These are phyloP conservation scores for Penicillium soppii DNA, from an alignment of 495 filamentous ascomycete species.

Conservation along the genomic window DNA sequence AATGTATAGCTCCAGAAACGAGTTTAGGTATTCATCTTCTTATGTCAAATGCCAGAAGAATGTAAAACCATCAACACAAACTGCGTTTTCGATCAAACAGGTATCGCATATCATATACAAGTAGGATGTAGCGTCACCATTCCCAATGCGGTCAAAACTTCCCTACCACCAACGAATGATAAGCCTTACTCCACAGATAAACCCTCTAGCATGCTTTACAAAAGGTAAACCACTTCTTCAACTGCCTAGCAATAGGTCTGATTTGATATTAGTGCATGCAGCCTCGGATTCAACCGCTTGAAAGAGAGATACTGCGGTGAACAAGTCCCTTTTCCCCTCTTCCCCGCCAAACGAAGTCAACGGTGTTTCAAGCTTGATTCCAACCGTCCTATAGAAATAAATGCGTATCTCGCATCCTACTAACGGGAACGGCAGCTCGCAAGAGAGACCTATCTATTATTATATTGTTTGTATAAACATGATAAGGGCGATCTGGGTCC, in stretches of 20 bases:
- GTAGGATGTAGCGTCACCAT: constrained; percentile 8
- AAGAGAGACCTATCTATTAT: neutral
- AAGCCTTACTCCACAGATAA: constrained; percentile 19
- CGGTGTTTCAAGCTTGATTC: neutral
- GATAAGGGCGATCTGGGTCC: constrained; percentile 1
- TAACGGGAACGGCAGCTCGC: constrained; percentile 29
- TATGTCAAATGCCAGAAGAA: neutral
- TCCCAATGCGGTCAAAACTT: constrained; percentile 27
- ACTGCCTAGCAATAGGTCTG: constrained; percentile 5
- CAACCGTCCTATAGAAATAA: neutral
- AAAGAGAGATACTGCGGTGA: constrained; percentile 11
- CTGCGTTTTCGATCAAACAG: neutral
- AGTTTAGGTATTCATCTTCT: neutral
- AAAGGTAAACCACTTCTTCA: neutral
- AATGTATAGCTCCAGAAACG: constrained; percentile 9
- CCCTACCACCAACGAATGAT: constrained; percentile 16
- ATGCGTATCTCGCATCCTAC: constrained; percentile 28
- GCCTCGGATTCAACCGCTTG: constrained; percentile 21
- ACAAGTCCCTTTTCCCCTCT: neutral
- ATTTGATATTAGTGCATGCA: neutral
- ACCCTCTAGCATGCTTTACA: neutral
- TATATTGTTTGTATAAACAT: neutral
- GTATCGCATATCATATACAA: neutral
- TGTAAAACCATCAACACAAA: constrained; percentile 1
- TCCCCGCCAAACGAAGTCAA: constrained; percentile 1